phyloP scores from a whole-genome alignment of 2,329 filamentous ascomycete species.

The Pseudocercospora cruenta region DNA sequence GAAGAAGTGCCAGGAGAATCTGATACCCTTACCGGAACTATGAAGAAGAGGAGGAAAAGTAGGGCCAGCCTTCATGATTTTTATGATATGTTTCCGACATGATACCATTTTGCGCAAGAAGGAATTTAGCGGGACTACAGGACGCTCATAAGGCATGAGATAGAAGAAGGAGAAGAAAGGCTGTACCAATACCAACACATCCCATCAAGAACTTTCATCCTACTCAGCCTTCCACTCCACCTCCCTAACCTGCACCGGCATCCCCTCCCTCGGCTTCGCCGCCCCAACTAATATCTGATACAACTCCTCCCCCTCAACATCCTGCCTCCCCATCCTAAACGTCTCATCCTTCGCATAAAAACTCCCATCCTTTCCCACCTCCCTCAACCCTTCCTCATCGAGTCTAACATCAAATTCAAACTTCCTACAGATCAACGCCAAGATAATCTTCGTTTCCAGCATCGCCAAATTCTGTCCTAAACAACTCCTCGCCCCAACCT shows the following conservation, averaged over 20 bases:
- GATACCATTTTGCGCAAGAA: not conserved
- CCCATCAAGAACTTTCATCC: slow-evolving; percentile 20
- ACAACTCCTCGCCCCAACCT: slow-evolving; percentile 57
- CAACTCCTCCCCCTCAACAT: slow-evolving; percentile 34
- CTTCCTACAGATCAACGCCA: slow-evolving; percentile 53
- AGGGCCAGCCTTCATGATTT: not conserved
- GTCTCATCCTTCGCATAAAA: slow-evolving; percentile 30
- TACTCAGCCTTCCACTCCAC: slow-evolving; percentile 31
- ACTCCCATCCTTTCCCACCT: slow-evolving; percentile 40
- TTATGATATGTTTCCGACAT: not conserved
- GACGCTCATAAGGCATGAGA: not conserved
- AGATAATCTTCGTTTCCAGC: slow-evolving; percentile 54
- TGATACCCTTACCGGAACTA: slow-evolving; percentile 44
- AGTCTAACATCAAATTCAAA: slow-evolving; percentile 52
- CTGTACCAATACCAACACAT: not conserved
- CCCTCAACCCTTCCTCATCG: slow-evolving; percentile 32
- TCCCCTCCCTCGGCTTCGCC: slow-evolving; percentile 38
- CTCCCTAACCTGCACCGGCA: slow-evolving; percentile 31
- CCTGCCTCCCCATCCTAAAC: slow-evolving; percentile 29
- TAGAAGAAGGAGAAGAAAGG: not conserved
- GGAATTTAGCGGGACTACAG: not conserved
- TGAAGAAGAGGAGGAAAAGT: not conserved
- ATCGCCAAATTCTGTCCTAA: slow-evolving; percentile 59
- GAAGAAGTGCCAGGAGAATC: slow-evolving; percentile 42
- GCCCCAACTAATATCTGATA: slow-evolving; percentile 36